These are phyloP conservation scores for Alternaria viburni DNA, from an alignment of 2,329 filamentous ascomycete species.

Conservation along the genomic window DNA sequence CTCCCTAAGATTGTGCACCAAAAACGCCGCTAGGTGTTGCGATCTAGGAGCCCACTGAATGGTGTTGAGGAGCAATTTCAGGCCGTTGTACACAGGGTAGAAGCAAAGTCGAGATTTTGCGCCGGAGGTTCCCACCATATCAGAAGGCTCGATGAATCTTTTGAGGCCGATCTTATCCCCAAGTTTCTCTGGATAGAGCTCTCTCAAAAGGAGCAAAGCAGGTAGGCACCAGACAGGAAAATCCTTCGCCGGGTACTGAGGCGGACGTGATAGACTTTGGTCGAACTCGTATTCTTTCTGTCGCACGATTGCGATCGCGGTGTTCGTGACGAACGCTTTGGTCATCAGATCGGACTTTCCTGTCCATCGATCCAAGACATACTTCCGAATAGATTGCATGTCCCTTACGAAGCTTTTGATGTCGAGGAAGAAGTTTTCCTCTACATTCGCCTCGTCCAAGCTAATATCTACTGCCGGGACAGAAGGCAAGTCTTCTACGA, in stretches of 20 bases:
- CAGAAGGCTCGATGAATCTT: too few relatives aligned
- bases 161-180: too few relatives aligned
- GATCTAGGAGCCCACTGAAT: too few relatives aligned
- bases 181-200: too few relatives aligned
- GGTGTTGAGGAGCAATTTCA: too few relatives aligned
- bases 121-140: too few relatives aligned
- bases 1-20: too few relatives aligned
- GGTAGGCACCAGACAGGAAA: background rate
- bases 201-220: background rate
- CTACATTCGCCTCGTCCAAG: accelerated
- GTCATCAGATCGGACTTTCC: accelerated
- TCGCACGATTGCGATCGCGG: background rate
- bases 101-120: too few relatives aligned
- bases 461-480: background rate
- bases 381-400: background rate
- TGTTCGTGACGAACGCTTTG: background rate
- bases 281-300: background rate
- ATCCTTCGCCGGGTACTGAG: accelerated
- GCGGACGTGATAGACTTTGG: background rate
- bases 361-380: background rate
- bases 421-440: background rate
- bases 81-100: too few relatives aligned
- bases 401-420: background rate
- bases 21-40: too few relatives aligned
- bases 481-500: background rate